phyloP scores from a whole-genome alignment of 768 basidiomycete species.

The Phlebiopsis flavidoalba region DNA sequence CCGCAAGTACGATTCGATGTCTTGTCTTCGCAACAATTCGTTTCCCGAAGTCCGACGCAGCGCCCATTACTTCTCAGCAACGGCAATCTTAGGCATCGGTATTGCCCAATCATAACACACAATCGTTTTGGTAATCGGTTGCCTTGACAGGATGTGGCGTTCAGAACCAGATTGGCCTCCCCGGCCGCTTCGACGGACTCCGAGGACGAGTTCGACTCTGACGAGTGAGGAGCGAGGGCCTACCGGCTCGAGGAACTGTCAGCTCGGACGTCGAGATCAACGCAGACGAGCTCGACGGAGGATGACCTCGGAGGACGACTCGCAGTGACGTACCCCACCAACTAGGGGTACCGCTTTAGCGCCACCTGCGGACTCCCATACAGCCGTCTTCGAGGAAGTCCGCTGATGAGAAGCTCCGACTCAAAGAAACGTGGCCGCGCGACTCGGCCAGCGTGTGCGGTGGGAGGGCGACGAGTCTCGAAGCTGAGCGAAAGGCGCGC shows the following conservation, averaged over 20 bases:
- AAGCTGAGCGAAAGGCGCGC: conserved; percentile 64
- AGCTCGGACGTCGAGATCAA: conserved; percentile 15
- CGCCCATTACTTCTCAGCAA: too few species aligned
- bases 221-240: conserved; percentile 22
- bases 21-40: too few species aligned
- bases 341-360: not conserved
- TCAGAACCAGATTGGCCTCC: conserved; percentile 54
- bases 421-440: conserved; percentile 65
- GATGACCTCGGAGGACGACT: conserved; percentile 36
- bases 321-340: conserved; percentile 34
- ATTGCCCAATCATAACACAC: too few species aligned
- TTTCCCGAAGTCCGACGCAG: too few species aligned
- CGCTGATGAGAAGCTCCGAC: conserved; percentile 34
- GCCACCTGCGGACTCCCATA: not conserved
- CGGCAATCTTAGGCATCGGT: too few species aligned
- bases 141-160: not conserved
- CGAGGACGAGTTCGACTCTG: conserved; percentile 32
- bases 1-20: too few species aligned
- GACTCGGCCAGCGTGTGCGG: conserved; percentile 53
- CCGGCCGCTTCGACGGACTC: not conserved
- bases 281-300: conserved; percentile 8
- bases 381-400: conserved; percentile 80
- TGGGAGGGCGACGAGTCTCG: conserved; percentile 36
- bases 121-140: too few species aligned
- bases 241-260: conserved; percentile 11